These are phyloP conservation scores for Maudiozyma bulderi DNA, from an alignment of 805 yeast genomes.

Conservation along the genomic window DNA sequence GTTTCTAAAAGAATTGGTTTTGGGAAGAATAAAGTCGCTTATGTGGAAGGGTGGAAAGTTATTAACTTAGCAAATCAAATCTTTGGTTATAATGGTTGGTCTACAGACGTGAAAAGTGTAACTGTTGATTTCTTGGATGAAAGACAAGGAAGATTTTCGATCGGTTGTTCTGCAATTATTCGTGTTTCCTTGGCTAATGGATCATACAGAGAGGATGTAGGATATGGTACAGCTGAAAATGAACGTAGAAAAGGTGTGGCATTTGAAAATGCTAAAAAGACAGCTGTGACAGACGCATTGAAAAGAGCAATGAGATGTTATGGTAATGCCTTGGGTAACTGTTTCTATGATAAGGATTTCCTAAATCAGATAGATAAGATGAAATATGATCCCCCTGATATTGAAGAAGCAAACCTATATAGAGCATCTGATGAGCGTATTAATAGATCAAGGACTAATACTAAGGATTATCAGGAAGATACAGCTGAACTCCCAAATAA, in stretches of 20 bases:
- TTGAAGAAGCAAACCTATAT: conserved; percentile 35
- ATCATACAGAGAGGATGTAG: conserved; percentile 71
- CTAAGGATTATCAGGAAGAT: conserved; percentile 11
- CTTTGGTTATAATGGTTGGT: conserved; percentile 81
- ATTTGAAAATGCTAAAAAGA: conserved; percentile 75
- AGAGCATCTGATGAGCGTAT: conserved; percentile 29
- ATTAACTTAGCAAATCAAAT: conserved; percentile 70
- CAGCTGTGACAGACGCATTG: conserved; percentile 75
- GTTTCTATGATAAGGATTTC: conserved; percentile 70
- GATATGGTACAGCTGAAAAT: conserved; percentile 76
- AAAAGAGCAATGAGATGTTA: conserved; percentile 71
- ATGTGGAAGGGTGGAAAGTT: conserved; percentile 79
- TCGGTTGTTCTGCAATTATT: conserved; percentile 67
- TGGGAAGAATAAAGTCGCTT: conserved; percentile 58
- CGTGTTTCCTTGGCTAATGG: conserved; percentile 69
- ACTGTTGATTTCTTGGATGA: conserved; percentile 67
- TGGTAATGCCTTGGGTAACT: conserved; percentile 77
- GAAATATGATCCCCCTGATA: conserved; percentile 37
- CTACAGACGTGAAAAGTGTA: conserved; percentile 54
- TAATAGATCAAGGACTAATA: conserved; percentile 23
- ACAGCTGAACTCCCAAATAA: conserved; percentile 8
- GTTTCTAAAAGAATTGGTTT: conserved; percentile 70
- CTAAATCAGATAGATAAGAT: conserved; percentile 37
- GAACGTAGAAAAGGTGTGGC: conserved; percentile 65
- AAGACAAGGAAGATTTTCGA: conserved; percentile 43